phyloP scores from a whole-genome alignment of 805 yeast species.

The Gaillardinia entomophila region DNA sequence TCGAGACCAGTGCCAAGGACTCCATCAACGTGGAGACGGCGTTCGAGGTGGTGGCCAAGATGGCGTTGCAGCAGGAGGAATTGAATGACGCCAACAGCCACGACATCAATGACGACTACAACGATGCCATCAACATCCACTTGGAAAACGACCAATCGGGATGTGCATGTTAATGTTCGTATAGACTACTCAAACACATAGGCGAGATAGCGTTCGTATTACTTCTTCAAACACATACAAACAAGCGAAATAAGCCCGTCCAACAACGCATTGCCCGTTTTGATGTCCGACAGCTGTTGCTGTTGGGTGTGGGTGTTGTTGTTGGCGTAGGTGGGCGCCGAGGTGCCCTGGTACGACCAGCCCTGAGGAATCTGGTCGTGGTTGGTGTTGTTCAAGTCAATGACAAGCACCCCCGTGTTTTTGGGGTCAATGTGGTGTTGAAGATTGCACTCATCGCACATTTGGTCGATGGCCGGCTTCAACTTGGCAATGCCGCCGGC shows the following conservation, averaged over 20 bases:
- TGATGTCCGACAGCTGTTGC: not conserved
- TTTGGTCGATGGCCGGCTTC: constrained; percentile 80
- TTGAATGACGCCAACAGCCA: constrained; percentile 72
- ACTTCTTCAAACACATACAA: not conserved
- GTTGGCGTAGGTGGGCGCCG: constrained; percentile 1
- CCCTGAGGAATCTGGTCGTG: constrained; percentile 23
- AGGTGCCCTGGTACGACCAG: constrained; percentile 17
- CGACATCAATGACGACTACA: constrained; percentile 69
- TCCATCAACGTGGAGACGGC: constrained; percentile 94
- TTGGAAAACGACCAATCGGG: constrained; percentile 74
- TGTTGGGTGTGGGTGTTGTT: not conserved
- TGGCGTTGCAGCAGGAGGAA: constrained; percentile 93
- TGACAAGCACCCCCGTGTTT: constrained; percentile 76
- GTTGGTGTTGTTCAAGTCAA: constrained; percentile 43
- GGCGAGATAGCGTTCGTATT: too few relatives aligned
- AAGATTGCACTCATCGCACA: constrained; percentile 65
- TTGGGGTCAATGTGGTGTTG: constrained; percentile 57
- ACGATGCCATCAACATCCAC: constrained; percentile 93
- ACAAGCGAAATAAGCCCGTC: not conserved
- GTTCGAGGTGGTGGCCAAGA: constrained; percentile 91
- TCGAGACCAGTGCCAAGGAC: constrained; percentile 97
- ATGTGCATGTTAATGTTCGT: constrained; percentile 61
- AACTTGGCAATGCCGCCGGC: constrained; percentile 76
- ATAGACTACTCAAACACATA: too few relatives aligned
- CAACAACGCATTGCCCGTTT: not conserved